These are phyloP conservation scores for Epichloe coenophiala DNA, from an alignment of 2,329 filamentous ascomycete genomes.

Conservation along the genomic window DNA sequence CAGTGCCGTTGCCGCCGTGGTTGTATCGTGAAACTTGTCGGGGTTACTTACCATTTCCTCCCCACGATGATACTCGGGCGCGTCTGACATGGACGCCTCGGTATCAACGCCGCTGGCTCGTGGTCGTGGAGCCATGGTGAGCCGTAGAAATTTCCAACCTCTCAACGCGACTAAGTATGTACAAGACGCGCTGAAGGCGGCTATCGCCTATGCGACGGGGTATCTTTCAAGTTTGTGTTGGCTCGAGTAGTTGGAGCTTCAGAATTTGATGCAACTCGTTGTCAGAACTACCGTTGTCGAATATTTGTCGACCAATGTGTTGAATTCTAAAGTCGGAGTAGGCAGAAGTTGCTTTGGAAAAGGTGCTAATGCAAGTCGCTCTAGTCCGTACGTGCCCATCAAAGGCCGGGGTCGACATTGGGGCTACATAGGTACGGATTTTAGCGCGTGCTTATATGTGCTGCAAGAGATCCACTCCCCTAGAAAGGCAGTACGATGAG, in stretches of 20 bases:
- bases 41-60: conserved; percentile 37
- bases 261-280: background rate
- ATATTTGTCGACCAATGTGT: conserved; percentile 8
- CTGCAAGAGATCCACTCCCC: conserved; percentile 12
- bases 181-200: conserved; percentile 30
- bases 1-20: background rate
- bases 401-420: conserved; percentile 14
- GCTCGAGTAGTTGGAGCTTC: background rate
- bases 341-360: conserved; percentile 14
- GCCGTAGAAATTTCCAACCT: conserved; percentile 19
- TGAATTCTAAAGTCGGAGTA: too few relatives aligned
- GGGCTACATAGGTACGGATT: conserved; percentile 13
- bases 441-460: conserved; percentile 11
- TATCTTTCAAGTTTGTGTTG: background rate
- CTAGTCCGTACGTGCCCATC: conserved; percentile 16
- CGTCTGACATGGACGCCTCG: conserved; percentile 52
- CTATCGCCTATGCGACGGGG: conserved; percentile 2
- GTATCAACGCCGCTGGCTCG: conserved; percentile 39
- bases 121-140: conserved; percentile 41
- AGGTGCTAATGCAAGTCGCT: conserved; percentile 18
- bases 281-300: background rate
- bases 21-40: background rate
- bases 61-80: conserved; percentile 29
- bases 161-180: conserved; percentile 37
- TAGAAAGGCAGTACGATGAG: conserved; percentile 1